phyloP scores from a whole-genome alignment of 2,329 filamentous ascomycete species.

The Fusarium sacchari region DNA sequence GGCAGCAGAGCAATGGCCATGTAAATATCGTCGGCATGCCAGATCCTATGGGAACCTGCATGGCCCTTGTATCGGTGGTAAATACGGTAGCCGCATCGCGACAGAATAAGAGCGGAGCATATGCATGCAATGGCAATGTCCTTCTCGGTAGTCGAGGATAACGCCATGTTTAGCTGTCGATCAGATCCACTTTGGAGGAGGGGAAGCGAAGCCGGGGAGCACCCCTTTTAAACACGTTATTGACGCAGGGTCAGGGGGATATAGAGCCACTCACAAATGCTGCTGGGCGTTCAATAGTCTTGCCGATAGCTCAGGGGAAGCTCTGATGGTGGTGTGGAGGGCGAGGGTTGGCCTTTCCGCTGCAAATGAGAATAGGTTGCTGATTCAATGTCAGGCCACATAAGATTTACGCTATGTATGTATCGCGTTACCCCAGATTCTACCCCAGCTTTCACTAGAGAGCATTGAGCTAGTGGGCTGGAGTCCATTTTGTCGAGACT shows the following conservation, averaged over 20 bases:
- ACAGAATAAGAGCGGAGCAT: conserved; percentile 40
- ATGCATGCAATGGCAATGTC: conserved; percentile 39
- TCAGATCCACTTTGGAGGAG: background rate
- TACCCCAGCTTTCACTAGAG: background rate
- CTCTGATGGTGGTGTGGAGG: background rate
- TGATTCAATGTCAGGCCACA: background rate
- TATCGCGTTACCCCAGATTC: background rate
- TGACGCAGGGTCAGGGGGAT: background rate
- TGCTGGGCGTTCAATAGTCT: background rate
- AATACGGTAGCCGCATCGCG: conserved; percentile 40
- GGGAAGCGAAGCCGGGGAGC: background rate
- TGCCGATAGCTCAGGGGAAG: background rate
- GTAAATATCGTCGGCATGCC: conserved; percentile 44
- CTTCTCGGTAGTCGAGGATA: conserved; percentile 34
- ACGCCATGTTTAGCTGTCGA: conserved; percentile 1
- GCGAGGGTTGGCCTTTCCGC: background rate
- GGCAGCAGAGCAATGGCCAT: conserved; percentile 44
- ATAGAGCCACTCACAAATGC: background rate
- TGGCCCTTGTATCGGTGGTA: conserved; percentile 37
- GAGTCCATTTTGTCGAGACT: background rate
- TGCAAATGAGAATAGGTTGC: no score
- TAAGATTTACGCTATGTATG: no score
- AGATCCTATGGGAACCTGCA: conserved; percentile 40
- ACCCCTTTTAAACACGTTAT: background rate
- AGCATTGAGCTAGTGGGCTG: background rate